Percentiles rank a stretch among this genome's conserved stretches.
Evolutionary conservation across 163 green algal species (phyloP).

Genomic region (Scenedesmus sp.): DNA sequence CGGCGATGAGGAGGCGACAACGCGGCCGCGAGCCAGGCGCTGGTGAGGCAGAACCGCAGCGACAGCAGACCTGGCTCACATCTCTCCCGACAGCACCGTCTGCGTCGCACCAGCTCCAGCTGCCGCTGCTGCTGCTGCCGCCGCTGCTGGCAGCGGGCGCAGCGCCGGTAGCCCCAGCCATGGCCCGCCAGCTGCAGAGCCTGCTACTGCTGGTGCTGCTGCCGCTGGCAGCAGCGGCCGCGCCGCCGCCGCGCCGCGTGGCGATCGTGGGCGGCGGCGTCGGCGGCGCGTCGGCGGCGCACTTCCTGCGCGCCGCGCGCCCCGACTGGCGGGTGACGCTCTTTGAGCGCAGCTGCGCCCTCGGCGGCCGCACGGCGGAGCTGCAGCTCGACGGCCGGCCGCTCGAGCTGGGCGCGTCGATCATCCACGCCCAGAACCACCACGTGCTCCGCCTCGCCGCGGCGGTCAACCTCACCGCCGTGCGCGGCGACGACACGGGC

Average conservation of each 20-base stretch:
- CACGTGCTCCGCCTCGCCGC: slow-evolving; percentile 18
- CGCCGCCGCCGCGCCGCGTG: not conserved
- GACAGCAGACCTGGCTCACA: too few relatives aligned
- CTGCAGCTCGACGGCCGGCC: slow-evolving; percentile 5
- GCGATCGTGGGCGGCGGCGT: slow-evolving; percentile 35
- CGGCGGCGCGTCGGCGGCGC: slow-evolving; percentile 26
- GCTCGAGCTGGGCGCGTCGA: slow-evolving; percentile 29
- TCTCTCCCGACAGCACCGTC: not conserved
- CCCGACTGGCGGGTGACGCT: slow-evolving; percentile 17
- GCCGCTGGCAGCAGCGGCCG: not conserved
- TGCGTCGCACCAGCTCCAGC: not conserved
- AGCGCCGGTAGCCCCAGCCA: too few relatives aligned
- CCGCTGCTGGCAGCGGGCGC: not conserved
- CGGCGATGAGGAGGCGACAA: too few relatives aligned
- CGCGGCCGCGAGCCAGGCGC: too few relatives aligned
- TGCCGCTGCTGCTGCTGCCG: not conserved
- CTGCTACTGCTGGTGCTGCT: not conserved
- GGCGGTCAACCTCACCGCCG: slow-evolving; percentile 10
- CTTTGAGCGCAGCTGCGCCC: slow-evolving; percentile 28
- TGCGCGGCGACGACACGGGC: slow-evolving; percentile 15
- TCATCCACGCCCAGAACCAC: slow-evolving; percentile 35
- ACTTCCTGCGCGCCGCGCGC: slow-evolving; percentile 11
- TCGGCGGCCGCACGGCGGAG: slow-evolving; percentile 28
- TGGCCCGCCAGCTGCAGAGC: not conserved
- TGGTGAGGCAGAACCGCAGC: too few relatives aligned